phyloP scores from a whole-genome alignment of 306 rosid species.

The Erythrophleum fordii region DNA sequence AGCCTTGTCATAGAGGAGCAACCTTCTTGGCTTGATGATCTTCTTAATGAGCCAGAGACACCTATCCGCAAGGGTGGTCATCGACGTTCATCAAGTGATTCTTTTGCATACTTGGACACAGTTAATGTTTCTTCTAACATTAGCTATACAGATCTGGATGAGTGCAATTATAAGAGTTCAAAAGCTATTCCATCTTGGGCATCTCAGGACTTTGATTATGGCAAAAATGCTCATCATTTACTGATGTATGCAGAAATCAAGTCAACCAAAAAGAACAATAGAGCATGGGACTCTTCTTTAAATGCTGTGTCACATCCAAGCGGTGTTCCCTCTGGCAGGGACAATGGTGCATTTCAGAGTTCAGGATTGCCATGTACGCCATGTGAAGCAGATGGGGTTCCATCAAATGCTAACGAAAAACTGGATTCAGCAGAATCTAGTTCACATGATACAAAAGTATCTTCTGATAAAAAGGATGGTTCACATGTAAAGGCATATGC shows the following conservation, averaged over 20 bases:
- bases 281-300: constrained; percentile 77
- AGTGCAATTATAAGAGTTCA: constrained; percentile 60
- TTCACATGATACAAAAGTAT: constrained; percentile 62
- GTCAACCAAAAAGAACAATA: constrained; percentile 70
- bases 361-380: constrained; percentile 64
- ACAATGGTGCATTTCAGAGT: constrained; percentile 57
- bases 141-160: constrained; percentile 64
- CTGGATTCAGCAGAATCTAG: constrained; percentile 63
- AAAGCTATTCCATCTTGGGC: constrained; percentile 69
- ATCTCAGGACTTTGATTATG: constrained; percentile 80
- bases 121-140: constrained; percentile 57
- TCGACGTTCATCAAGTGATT: constrained; percentile 98
- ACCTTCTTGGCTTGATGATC: constrained; percentile 99
- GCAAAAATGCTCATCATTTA: constrained; percentile 72
- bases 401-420: constrained; percentile 58
- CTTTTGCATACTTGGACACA: constrained; percentile 83
- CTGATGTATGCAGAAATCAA: constrained; percentile 63
- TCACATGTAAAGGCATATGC: constrained; percentile 63
- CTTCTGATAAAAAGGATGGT: constrained; percentile 73
- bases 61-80: constrained; percentile 94
- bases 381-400: constrained; percentile 71
- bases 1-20: constrained; percentile 89
- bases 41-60: constrained; percentile 96
- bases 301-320: constrained; percentile 49
- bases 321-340: constrained; percentile 65